Evolutionary conservation across 2,329 filamentous ascomycete genomes (phyloP).

Genomic region (Fusarium dlaminii): DNA sequence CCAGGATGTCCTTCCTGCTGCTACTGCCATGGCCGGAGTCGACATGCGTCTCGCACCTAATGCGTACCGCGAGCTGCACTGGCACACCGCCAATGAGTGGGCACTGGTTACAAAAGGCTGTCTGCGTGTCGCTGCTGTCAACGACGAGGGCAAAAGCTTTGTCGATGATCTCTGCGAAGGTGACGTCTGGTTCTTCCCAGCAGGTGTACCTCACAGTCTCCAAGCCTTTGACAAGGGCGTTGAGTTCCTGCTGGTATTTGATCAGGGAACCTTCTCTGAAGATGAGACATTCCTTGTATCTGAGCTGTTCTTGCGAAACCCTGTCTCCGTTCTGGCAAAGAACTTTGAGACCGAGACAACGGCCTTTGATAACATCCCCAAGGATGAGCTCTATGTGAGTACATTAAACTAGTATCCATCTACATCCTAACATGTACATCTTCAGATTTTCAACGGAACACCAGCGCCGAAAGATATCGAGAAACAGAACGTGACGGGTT

Average conservation of each 20-base stretch:
- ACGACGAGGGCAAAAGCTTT: constrained; percentile 7
- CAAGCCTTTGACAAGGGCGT: constrained; percentile 4
- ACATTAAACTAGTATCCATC: rapidly evolving
- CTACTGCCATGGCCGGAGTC: constrained; percentile 8
- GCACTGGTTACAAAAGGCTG: constrained; percentile 11
- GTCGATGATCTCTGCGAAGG: constrained; percentile 7
- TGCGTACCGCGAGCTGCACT: constrained; percentile 10
- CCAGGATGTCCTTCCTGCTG: not conserved
- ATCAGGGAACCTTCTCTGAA: constrained; percentile 6
- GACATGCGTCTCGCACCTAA: constrained; percentile 11
- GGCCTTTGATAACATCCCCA: constrained; percentile 10
- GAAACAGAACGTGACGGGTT: constrained; percentile 1
- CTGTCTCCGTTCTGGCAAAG: constrained; percentile 13
- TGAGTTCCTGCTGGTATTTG: constrained; percentile 10
- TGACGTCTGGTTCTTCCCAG: constrained; percentile 18
- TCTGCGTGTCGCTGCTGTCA: constrained; percentile 2
- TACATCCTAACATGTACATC: rapidly evolving
- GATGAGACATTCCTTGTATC: constrained; percentile 18
- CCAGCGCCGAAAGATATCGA: constrained; percentile 5
- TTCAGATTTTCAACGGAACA: constrained; percentile 10
- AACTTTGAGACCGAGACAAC: constrained; percentile 14
- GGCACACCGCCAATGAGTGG: constrained; percentile 10
- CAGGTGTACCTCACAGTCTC: constrained; percentile 7
- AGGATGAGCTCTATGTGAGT: constrained; percentile 14
- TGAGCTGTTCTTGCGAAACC: constrained; percentile 8